A percentile compares a stretch with the other conserved stretches of the same genome.
phyloP scores from a whole-genome alignment of 306 rosid species.

The Vigna angularis region DNA sequence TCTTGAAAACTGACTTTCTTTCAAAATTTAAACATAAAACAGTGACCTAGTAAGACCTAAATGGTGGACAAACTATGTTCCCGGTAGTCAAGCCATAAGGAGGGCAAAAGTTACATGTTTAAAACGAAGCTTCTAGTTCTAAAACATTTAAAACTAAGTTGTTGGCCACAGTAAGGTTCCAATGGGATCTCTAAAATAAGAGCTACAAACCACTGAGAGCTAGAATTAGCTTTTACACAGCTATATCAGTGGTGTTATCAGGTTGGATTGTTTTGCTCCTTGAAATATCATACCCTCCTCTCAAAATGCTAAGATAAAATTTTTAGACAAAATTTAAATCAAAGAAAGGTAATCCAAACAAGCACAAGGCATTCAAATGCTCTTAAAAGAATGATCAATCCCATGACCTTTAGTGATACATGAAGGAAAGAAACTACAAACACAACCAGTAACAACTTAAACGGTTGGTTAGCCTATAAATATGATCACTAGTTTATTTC shows the following conservation, averaged over 20 bases:
- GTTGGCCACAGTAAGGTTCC: slow-evolving; percentile 22
- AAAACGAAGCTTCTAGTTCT: slow-evolving; percentile 24
- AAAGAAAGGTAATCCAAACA: not conserved
- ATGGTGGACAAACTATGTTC: slow-evolving; percentile 10
- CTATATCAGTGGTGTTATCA: not conserved
- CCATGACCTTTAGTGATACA: not conserved
- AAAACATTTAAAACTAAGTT: not conserved
- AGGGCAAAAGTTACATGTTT: slow-evolving; percentile 7
- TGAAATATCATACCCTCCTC: not conserved
- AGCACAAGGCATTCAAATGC: too few species aligned
- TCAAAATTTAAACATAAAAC: slow-evolving; percentile 30
- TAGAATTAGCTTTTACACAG: slow-evolving; percentile 21
- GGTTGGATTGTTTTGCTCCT: not conserved
- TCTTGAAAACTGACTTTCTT: not conserved
- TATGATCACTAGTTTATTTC: not conserved
- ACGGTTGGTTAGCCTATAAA: not conserved
- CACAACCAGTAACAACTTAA: not conserved
- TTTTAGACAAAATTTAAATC: not conserved
- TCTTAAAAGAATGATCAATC: not conserved
- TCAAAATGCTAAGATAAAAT: not conserved
- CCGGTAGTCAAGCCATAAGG: slow-evolving; percentile 8
- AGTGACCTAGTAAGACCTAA: slow-evolving; percentile 24
- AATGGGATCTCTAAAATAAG: slow-evolving; percentile 7
- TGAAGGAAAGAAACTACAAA: slow-evolving; percentile 4
- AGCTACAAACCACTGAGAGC: not conserved